These are phyloP conservation scores for Alternaria ventricosa DNA, from an alignment of 2,329 filamentous ascomycete species.

Conservation along the genomic window DNA sequence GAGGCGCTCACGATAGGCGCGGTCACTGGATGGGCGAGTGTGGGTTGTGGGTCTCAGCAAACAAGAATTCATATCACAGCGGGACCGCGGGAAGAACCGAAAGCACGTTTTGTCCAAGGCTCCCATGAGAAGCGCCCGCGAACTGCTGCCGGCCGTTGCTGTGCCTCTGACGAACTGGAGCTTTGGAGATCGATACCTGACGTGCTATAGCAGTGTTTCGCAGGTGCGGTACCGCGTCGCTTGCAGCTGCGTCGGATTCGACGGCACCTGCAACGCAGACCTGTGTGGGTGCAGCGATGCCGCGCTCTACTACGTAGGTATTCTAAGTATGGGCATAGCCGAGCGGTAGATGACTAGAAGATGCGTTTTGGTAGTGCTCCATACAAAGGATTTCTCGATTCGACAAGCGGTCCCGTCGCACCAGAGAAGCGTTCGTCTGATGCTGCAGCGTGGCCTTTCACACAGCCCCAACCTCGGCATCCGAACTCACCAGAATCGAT, in stretches of 20 bases:
- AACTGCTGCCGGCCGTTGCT: conserved; percentile 17
- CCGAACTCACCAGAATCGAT: conserved; percentile 13
- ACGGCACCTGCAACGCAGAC: conserved; percentile 9
- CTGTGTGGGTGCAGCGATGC: not conserved
- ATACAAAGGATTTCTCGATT: not conserved
- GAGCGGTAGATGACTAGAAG: conserved; percentile 7
- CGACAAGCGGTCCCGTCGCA: conserved; percentile 7
- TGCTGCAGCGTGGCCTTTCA: conserved; percentile 11
- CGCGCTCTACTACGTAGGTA: conserved; percentile 11
- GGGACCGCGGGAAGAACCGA: conserved; percentile 20
- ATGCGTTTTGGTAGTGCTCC: conserved; percentile 1
- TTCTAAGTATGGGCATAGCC: conserved; percentile 25
- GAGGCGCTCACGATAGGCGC: conserved; percentile 26
- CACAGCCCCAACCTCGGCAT: conserved; percentile 27
- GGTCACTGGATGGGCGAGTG: conserved; percentile 16
- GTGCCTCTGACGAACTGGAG: conserved; percentile 10
- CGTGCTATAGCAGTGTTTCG: not conserved
- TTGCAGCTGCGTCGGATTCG: conserved; percentile 1
- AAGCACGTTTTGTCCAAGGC: conserved; percentile 18
- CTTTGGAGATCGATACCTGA: not conserved
- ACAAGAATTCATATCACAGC: conserved; percentile 8
- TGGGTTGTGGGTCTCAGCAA: conserved; percentile 22
- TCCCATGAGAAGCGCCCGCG: conserved; percentile 24
- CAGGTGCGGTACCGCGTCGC: not conserved
- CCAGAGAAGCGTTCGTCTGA: conserved; percentile 15